Evolutionary conservation across 116 monocot genomes (phyloP), one percentile per base, ranked within the genome.

Genomic region (Cymodocea nodosa): DNA sequence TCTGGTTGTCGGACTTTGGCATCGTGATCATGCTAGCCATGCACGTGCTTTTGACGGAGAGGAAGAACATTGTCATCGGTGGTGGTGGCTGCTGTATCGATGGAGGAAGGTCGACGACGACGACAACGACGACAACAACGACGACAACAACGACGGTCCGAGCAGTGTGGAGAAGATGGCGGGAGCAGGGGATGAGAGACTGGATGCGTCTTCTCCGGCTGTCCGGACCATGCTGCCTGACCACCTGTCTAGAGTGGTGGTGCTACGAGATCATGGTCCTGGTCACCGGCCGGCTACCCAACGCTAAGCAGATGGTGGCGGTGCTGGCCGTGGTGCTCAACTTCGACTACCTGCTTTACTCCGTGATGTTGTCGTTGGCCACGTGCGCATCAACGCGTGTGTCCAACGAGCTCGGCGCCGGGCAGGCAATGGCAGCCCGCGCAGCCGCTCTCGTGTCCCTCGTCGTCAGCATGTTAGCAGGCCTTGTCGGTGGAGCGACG

Each of bases 231-330:
- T 91, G 92, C 75, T 98, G 97, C 78, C 69, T 98, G 20, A 84
- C 73, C 17, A 82, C 81, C 0, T 98, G 92, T 71, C 78, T 98
- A 6, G 97, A 98, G 60, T 98, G 97, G 97, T 98, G 97, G 92
- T 91, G 88, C 79, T 98, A 78, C 59, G 97, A 98, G 83, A 98
- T 92, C 11, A 37, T 91, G 22, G 62, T 92, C 22, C 44, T 98
- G 59, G 80, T 92, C 10, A 63, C 97, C 0, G 92, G 97, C 15
- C 68, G 80, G 18, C 76, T 89, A 9, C 80, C 74, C 0, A 71
- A 86, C 62, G 76, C 89, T 6, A 67, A 36, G 17, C 72, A 68
- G 12, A 65, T 4, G 34, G 84, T 98, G 68, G 54, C 77, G 3
- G 82, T 91, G 50, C 63, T 92, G n/a, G 76, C 89, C 15, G 59